Base-by-base conservation (phyloP, 371 early-diverging fungal species). In the Zancudomyces culisetae region DNA sequence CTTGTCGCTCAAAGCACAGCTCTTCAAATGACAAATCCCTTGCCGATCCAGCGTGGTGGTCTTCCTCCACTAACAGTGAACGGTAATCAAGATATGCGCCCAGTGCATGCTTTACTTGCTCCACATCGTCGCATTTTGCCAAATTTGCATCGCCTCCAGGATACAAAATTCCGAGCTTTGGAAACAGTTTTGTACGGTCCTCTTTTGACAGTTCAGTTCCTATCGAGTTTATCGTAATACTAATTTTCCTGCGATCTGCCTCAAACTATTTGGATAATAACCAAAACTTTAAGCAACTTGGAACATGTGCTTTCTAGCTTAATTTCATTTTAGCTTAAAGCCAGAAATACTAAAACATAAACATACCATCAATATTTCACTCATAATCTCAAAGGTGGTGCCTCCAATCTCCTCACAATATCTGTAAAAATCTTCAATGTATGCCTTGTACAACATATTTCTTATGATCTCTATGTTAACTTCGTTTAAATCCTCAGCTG, bases 391-490 rank as follows among this genome's bases (percentile, higher is more conserved):
- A n/a, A 76, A 85, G 3, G 98, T 95, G 8, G 81, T 75, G 3
- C 81, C 87, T 50, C 85, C 91, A n/a, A 92, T 60, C 1, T 52
- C 55, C 57, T 79, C 75, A 59, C 90, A 88, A 68, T 87, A 98
- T 12, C 70, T 62, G 64, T 90, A 84, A 70, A 95, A 98, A 68
- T 98, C 98, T 72, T 96, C 96, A 52, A 98, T 65, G 58, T 97
- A 98, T 6, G 95, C 91, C 69, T 93, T 94, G 76, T 93, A 91
- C 39, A 98, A 76, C 2, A 93, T 92, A 73, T 95, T 96, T 57
- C 98, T 79, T 60, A 98, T 98, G 53, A 98, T 94, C 64, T 98
- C 97, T 70, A 96, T 94, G 67, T 98, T 94, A 68, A 95, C 75
- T 67, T 96, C 97, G 65, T 98, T 92, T 55, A 98, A 71, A 67